These are phyloP conservation scores for Hysterangium stoloniferum DNA, from an alignment of 768 basidiomycete species.

Conservation along the genomic window DNA sequence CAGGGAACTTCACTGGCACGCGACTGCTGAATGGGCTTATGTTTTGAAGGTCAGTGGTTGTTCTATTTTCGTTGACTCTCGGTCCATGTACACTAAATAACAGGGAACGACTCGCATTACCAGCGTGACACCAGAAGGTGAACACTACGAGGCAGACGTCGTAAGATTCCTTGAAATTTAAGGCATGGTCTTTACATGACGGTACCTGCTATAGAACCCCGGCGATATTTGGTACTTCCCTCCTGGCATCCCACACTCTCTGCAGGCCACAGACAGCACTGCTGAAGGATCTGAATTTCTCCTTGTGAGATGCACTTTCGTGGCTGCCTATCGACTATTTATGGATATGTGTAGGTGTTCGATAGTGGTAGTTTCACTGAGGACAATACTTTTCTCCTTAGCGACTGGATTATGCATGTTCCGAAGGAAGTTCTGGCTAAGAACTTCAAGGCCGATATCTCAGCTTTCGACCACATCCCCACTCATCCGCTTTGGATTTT, in stretches of 20 bases:
- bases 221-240: constrained; percentile 57
- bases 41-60: constrained; percentile 16
- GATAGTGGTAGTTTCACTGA: constrained; percentile 42
- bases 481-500: constrained; percentile 49
- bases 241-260: constrained; percentile 42
- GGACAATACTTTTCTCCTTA: constrained; percentile 50
- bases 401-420: constrained; percentile 63
- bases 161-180: constrained; percentile 27
- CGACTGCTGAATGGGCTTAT: constrained; percentile 26
- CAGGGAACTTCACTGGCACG: constrained; percentile 42
- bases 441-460: constrained; percentile 45
- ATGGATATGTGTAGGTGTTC: constrained; percentile 19
- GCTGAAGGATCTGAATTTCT: constrained; percentile 46
- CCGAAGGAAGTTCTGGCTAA: constrained; percentile 53
- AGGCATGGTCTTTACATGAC: neutral
- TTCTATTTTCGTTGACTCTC: neutral
- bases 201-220: constrained; percentile 23
- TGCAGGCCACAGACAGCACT: constrained; percentile 18
- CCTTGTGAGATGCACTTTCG: constrained; percentile 19
- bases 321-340: neutral
- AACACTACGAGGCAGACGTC: constrained; percentile 45
- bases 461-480: constrained; percentile 50
- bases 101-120: constrained; percentile 41
- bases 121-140: constrained; percentile 44
- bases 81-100: too few species aligned